A percentile compares a stretch with the other conserved stretches of the same genome.
Evolutionary conservation across 2,329 filamentous ascomycete species (phyloP).

Genomic region (Fusarium xylarioides): DNA sequence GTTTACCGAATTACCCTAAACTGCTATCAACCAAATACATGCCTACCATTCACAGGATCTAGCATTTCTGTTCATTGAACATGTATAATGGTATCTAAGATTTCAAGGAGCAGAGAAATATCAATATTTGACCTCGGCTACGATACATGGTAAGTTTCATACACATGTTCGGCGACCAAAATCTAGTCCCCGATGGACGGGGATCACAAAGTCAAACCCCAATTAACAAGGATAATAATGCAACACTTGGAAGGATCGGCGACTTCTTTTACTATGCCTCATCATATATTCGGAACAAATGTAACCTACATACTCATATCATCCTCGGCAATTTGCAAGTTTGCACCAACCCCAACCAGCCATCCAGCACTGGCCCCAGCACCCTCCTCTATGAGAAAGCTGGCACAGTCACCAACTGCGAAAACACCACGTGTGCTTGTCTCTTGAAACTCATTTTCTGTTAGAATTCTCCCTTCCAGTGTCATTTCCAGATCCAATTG

Average conservation of each 20-base stretch:
- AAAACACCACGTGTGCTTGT: background rate
- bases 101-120: rapidly evolving
- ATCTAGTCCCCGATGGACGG: background rate
- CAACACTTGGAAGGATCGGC: rapidly evolving
- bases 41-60: rapidly evolving
- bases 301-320: background rate
- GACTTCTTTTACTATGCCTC: background rate
- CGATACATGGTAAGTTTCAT: rapidly evolving
- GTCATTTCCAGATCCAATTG: background rate
- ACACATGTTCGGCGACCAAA: background rate
- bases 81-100: rapidly evolving
- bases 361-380: background rate
- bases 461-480: rapidly evolving
- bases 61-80: background rate
- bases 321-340: conserved; percentile 6
- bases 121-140: too few species aligned
- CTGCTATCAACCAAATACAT: rapidly evolving
- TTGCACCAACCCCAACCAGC: background rate
- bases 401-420: background rate
- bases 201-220: background rate
- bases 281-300: background rate
- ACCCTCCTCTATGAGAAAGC: background rate
- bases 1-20: background rate
- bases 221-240: rapidly evolving
- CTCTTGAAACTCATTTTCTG: background rate